Conservation (phyloP, 129 eudicot genomes). For the Pulicaria dysenterica region DNA sequence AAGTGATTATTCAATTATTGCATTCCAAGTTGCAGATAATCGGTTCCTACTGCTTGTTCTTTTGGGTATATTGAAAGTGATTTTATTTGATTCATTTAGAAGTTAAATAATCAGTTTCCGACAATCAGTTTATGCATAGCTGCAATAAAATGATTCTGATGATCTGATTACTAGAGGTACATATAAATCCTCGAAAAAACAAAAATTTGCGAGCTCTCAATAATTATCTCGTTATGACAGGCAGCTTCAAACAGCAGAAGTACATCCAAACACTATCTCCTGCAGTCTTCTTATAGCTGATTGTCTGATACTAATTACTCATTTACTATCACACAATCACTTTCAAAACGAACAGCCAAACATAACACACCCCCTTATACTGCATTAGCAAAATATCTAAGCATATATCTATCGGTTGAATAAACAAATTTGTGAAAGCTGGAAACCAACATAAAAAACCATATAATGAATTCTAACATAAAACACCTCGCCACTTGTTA, state of each 20-base stretch:
- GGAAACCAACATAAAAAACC: not conserved
- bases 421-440: not conserved
- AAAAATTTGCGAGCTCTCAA: not conserved
- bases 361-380: not conserved
- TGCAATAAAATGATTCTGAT: not conserved
- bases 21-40: not conserved
- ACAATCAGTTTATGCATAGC: not conserved
- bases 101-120: not conserved
- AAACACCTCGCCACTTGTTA: not conserved
- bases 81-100: not conserved
- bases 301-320: not conserved
- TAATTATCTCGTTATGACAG: not conserved
- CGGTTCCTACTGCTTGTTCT: not conserved
- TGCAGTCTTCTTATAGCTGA: not conserved
- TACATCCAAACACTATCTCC: not conserved
- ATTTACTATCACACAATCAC: not conserved
- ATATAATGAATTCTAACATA: not conserved
- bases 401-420: constrained; percentile 1
- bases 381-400: constrained; percentile 9
- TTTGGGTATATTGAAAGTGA: not conserved
- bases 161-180: not conserved
- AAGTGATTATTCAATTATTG: not conserved
- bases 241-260: not conserved
- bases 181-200: not conserved
- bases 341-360: not conserved